Base-by-base conservation (phyloP, 2,329 filamentous ascomycete species). In the Colletotrichum sp. region DNA sequence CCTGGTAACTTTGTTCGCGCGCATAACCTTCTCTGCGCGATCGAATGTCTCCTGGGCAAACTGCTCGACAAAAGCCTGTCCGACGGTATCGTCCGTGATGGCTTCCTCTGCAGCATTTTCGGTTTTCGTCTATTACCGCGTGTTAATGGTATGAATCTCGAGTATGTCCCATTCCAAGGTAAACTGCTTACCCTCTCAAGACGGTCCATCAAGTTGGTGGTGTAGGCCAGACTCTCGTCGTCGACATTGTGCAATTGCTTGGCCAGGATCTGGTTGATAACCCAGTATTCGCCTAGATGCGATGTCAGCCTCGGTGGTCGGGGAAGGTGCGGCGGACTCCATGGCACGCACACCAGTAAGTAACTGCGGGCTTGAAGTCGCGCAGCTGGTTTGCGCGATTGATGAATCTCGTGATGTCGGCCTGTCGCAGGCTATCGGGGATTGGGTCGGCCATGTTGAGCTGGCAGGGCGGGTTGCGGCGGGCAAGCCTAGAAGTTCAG, bases 51-150 rank as follows among this genome's bases (percentile, higher is more conserved):
- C 95, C 78, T 96, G 89, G 1, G 94, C 96, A 84, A 99, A 99
- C 83, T 98, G 94, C 85, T 99, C 96, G 64, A 99, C 93, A 81
- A 98, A 98, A 70, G 95, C 96, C 85, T 96, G 95, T 2, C 95
- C 96, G 6, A 94, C 95, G 2, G 93, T 88, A 80, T 98, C 96
- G 84, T 99, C 96, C 8, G 92, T 89, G 70, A 99, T 93, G 18
- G 96, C 94, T 82, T 98, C 95, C 81, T 99, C 95, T 64, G 91
- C 89, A 12, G 92, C 89, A 81, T 96, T 92, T 73, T 94, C 91
- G 13, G 87, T 87, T 87, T 97, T 97, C 78, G 92, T 93, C 90
- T 94, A 79, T 78, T 21, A 12, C 18, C 13, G 49, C 71, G 26
- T 39, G 70, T 79, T 69, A 78, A 76, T 3, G 55, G 8, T 15